Evolutionary conservation across 805 yeast species (phyloP), one percentile per base, ranked within the genome.

Genomic region (Candida taoyuanica): DNA sequence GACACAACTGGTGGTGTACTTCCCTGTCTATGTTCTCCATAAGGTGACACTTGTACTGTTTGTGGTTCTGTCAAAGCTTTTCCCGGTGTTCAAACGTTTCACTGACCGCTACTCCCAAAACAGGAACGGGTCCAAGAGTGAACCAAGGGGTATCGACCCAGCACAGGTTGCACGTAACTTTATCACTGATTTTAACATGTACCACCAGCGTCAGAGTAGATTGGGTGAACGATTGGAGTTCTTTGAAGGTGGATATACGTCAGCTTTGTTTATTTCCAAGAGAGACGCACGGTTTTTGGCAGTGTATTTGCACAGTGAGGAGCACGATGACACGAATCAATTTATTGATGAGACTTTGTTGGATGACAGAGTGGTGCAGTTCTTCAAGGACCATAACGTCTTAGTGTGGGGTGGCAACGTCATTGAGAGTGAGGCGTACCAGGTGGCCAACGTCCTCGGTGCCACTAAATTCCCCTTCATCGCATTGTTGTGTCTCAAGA

Each of bases 401-500:
- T 47, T 85, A 3, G 61, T 85, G 2, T 91, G 98, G 98, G 95
- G 89, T 29, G 96, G 96, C 7, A 81, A 85, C 54, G 74, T 83
- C 17, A 71, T 74, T n/a, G 78, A 78, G 40, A 76, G 88, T 16
- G 98, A 91, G 58, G 85, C 91, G 1, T 79, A 76, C 53, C 95
- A 86, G 50, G 79, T 87, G 13, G 83, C 95, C 0, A 80, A 83
- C 53, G 77, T 81, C 27, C 71, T 89, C 43, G 73, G 75, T 40
- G 81, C 81, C 29, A 72, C 86, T 16, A 73, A 75, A 47, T 79
- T 81, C 52, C 98, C 98, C n/a, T 83, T 85, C 54, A 58, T 85
- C 24, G 95, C 91, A 0, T 63, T 89, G 11, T 58, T 93, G 9
- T 81, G 87, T 33, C 67, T 87, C 38, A 83, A 86, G 35, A 12